Evolutionary conservation across 768 basidiomycete genomes (phyloP), one percentile per base, ranked within the genome.

Genomic region (Boletellus emodensis): DNA sequence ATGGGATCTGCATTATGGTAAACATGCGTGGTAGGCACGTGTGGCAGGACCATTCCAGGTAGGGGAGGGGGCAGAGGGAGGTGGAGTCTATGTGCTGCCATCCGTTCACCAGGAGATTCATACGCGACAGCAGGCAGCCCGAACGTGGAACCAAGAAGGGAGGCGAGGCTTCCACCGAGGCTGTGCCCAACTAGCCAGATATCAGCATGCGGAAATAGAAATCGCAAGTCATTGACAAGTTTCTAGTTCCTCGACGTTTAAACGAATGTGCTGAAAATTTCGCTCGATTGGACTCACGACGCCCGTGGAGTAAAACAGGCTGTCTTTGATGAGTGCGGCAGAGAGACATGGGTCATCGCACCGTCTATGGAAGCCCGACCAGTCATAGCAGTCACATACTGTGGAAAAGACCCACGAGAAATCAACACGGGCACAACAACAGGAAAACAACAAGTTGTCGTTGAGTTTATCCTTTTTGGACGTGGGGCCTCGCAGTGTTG

Each of bases 401-500:
- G 87, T 84, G 33, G 78, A 77, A 63, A 91, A 86, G 24, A 80
- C 63, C 94, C 94, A 97, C 3, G 88, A 84, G 52, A 93, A 77
- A 66, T 90, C 88, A 33, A 94, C 87, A 30, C 84, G 78, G 14
- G 93, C 94, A 60, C 95, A 98, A 64, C 95, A 97, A 70, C 95
- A 98, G 0, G 93, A 89, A 62, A 90, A 91, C 15, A 91, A 67
- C 66, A 90, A 60, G 59, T 91, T 91, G 68, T 96, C 94, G 67
- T 97, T 97, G 63, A 85, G 85, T 71, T 92, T 94, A 71, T 98
- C 95, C 61, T 87, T 83, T 72, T 82, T 88, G 44, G 89, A 88
- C 12, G 95, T 95, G 13, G 86, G 83, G 3, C 93, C 93, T 55
- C 80, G 79, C 0, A 94, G 67, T 0, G 90, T 91, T 0, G 94